Conservation (phyloP, 495 filamentous ascomycete genomes). For the Aeminium ludgeri region DNA sequence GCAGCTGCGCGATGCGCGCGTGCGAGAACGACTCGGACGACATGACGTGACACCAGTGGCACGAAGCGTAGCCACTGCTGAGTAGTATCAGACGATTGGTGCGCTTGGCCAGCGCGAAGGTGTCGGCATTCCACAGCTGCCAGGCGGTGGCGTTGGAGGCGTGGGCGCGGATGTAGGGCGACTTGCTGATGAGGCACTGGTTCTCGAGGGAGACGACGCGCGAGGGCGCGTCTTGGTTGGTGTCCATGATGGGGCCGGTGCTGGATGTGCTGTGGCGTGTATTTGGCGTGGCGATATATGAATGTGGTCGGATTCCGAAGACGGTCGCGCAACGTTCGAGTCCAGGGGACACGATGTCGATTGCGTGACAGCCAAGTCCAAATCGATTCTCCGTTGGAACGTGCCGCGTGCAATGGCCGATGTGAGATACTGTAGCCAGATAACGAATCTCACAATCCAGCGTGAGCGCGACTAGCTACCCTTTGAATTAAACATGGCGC, state of each 20-base stretch:
- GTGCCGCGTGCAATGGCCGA: too few species aligned
- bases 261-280: not conserved
- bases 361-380: too few species aligned
- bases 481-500: too few species aligned
- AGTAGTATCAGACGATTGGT: constrained; percentile 80
- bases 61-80: constrained; percentile 89
- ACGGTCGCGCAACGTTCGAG: not conserved
- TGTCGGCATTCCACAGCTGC: constrained; percentile 72
- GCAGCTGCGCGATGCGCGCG: constrained; percentile 54
- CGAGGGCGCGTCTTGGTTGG: not conserved
- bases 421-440: too few species aligned
- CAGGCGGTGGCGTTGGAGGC: constrained; percentile 78
- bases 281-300: not conserved
- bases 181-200: constrained; percentile 52
- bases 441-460: too few species aligned
- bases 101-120: constrained; percentile 56
- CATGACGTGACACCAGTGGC: constrained; percentile 83
- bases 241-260: constrained; percentile 3
- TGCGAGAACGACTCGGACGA: constrained; percentile 87
- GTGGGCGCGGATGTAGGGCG: constrained; percentile 68
- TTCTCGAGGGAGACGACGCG: constrained; percentile 37
- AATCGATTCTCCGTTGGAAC: too few species aligned
- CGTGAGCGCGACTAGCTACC: too few species aligned
- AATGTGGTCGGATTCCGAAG: not conserved
- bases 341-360: too few species aligned